Evolutionary conservation across 345 rosid species (phyloP), one percentile per base, ranked within the genome.

Genomic region (Bruguiera gymnorhiza): DNA sequence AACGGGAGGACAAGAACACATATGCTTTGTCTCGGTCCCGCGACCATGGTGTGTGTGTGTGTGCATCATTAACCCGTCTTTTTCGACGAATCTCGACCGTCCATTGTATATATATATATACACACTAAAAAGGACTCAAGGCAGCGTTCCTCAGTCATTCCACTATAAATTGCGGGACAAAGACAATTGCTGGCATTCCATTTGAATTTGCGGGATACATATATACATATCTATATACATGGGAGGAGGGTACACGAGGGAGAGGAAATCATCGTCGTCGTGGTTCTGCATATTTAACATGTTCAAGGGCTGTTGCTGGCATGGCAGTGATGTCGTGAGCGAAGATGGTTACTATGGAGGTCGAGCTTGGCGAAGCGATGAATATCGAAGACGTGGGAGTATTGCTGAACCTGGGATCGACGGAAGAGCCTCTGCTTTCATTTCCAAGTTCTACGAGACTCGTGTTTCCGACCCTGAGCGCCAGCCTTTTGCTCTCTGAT

Each of bases 351-450:
- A 70, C 30, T 76, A 83, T 52, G 70, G 65, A 19, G 72, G 87
- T 62, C 78, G 88, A 76, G 82, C 75, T 51, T 75, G 83, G 70
- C 82, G 75, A 0, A 85, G 96, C 34, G 96, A 89, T 37, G 96
- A 87, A 82, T 93, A 91, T 72, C 81, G 91, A 57, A 70, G 88
- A 65, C 80, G 85, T 27, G 83, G 92, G 86, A 86, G 0, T 3
- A 3, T 79, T 2, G 96, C 88, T n/a, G 96, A 89, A 62, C 96
- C 97, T 8, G 91, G 91, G 30, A 85, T 87, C 20, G 92, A 91
- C 66, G 78, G 92, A 52, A 79, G 68, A 79, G 97, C 97, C 21
- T 73, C 89, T n/a, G 87, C 80, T 50, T 92, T 83, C 79, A 92
- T 92, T 30, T 77, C 82, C 67, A 78, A 80, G 74, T 89, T 92